Percentiles rank a stretch among this genome's conserved stretches.
phyloP scores from a whole-genome alignment of 2,329 filamentous ascomycete genomes.

The Xylaria sp. region DNA sequence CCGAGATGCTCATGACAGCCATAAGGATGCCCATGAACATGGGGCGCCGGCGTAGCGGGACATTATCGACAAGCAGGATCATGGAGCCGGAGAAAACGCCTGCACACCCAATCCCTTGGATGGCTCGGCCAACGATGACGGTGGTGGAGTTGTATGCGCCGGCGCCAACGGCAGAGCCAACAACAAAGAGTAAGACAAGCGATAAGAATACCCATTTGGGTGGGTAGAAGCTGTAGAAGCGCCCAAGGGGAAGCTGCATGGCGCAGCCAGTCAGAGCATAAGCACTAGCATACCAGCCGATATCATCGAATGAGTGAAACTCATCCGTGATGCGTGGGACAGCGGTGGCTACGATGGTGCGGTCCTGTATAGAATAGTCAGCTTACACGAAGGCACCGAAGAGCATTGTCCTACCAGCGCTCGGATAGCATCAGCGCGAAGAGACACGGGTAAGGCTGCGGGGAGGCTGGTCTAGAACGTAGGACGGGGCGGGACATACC shows the following conservation, averaged over 20 bases:
- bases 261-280: slow-evolving; percentile 19
- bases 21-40: background rate
- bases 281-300: slow-evolving; percentile 30
- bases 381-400: background rate
- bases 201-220: slow-evolving; percentile 18
- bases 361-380: slow-evolving; percentile 4
- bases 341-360: slow-evolving; percentile 31
- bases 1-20: background rate
- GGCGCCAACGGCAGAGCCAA: slow-evolving; percentile 10
- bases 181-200: slow-evolving; percentile 16
- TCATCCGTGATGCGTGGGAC: slow-evolving; percentile 34
- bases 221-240: slow-evolving; percentile 18
- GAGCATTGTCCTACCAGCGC: background rate
- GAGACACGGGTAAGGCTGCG: background rate
- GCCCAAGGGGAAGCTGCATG: slow-evolving; percentile 18
- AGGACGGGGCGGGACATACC: slow-evolving; percentile 5
- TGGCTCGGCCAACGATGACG: slow-evolving; percentile 5
- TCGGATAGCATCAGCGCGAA: background rate
- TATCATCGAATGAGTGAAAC: slow-evolving; percentile 33
- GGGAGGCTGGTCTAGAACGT: background rate
- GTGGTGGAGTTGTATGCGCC: background rate
- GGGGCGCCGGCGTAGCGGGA: slow-evolving; percentile 2
- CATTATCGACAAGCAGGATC: background rate
- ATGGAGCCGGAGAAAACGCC: slow-evolving; percentile 5
- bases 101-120: slow-evolving; percentile 3